Base-by-base conservation (phyloP, 2,329 filamentous ascomycete species). In the Fusarium concolor region DNA sequence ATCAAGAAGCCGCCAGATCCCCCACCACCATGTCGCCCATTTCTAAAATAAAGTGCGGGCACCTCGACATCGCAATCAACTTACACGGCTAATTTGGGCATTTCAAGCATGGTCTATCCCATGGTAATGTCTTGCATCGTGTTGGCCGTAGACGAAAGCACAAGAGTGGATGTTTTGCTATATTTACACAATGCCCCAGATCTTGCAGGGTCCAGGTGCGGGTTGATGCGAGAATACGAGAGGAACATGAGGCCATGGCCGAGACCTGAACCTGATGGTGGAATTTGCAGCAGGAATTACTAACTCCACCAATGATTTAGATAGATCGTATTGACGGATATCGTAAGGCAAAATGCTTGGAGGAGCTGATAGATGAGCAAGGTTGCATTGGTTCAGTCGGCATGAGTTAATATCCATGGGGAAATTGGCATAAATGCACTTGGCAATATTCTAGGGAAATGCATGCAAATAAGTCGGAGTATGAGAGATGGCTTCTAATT, bases 221-320 rank as follows among this genome's bases (percentile, higher is more conserved):
- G 11, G 35, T 37, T 37, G 45, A 56, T 68, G 56, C 60, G 42
- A 62, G 52, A 66, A 69, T 69, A 68, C 65, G 65, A 68, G 65
- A 52, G 11, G 22, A 44, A 28, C 14, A 45, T 43, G 37, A 42
- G 54, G 41, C 47, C 54, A 53, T 39, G 56, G n/a, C 42, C 44
- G 35, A 60, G 50, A 26, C 56, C 35, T 46, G 35, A 54, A 60
- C 24, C 5, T 18, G 7, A 43, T 35, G 35, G 33, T 18, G 28
- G n/a, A 35, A 5, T 59, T 50, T 51, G 26, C 31, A 55, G 33
- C 33, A 67, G n/a, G 44, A 50, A 24, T 10, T 17, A 11, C 11
- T 4, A 43, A 61, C 31, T 39, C 47, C 47, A 47, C 44, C 17
- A 24, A 12, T 46, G 65, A 51, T 62, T 61, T 10, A 47, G 24